Base-by-base conservation (phyloP, 2,329 filamentous ascomycete species). In the Fusarium sp. region DNA sequence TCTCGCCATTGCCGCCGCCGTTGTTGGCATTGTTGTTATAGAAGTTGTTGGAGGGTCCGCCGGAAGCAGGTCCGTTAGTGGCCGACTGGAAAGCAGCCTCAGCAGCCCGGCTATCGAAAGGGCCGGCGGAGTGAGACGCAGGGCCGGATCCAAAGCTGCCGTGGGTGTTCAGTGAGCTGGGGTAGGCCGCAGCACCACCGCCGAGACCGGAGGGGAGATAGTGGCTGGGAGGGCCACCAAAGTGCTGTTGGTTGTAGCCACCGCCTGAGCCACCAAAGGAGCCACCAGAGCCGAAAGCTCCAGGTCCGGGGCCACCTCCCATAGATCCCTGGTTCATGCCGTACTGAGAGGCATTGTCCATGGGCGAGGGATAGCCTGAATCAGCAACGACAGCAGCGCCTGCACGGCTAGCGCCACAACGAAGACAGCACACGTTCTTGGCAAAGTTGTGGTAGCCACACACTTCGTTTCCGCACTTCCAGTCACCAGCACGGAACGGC, bases 401-500 rank as follows among this genome's bases (percentile, higher is more conserved):
- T 65, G 95, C 95, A 74, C 96, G 93, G 80, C 94, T 97, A 54
- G 95, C 96, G 79, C 96, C 96, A 78, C 96, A 99, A 63, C 96
- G 93, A 67, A 99, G 89, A 81, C 96, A 99, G 82, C 94, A 97
- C 60, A 98, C 95, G 76, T 99, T 99, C 88, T 99, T 99, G 66
- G 96, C 96, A 78, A 99, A 99, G 84, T 99, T 99, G 85, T 99
- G 96, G 81, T 99, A 99, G 61, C 93, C 94, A 79, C 96, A 99
- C 38, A 94, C 94, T 77, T 99, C 96, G 70, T 96, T 96, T 58
- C 96, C 96, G 77, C 96, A 99, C 82, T 98, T 98, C 96, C 96
- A 99, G 78, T 99, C 96, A 77, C 96, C 96, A 57, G 96, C 96
- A 76, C 96, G 92, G 91, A 99, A 99, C 17, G 96, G 96, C 43